Base-by-base conservation (phyloP, 1,139 yeast species). In the Blastobotrys ciferrii region DNA sequence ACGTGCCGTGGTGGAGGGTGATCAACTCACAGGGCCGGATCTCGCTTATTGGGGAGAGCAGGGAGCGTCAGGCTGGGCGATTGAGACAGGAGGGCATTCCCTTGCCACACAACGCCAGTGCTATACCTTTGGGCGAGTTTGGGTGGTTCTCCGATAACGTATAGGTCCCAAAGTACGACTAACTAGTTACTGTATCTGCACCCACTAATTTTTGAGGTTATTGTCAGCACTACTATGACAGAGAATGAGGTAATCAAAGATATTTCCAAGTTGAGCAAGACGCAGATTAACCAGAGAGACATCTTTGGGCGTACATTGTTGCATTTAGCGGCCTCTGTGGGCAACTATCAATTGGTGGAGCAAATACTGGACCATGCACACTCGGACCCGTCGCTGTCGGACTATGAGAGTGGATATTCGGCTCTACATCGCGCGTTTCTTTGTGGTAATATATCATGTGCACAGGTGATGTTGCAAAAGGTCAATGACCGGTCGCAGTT, bases 1-100 rank as follows among this genome's bases (percentile, higher is more conserved):
- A 68, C 7, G 76, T 84, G 7, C 94, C 95, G 1, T 86, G 95
- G 95, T 85, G 92, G 91, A 68, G 95, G 46, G 87, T 86, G 1
- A 68, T 86, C 15, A 76, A 77, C 43, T 71, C 85, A 14, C 68
- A 77, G 15, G 94, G 94, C 0, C 70, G 68, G 30, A 80, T 86
- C 2, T 77, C 89, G 7, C 50, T 50, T 33, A 50, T 51, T 12
- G 53, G 57, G 3, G 55, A 48, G n/a, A 75, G 78, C n/a, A 76
- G 74, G 39, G 60, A 65, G 25, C 58, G 60, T 14, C 94, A 85
- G 59, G 74, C 75, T 2, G 67, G 68, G 4, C 60, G 63, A 46
- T 64, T 84, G n/a, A 51, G 65, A 11, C 60, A 54, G 0, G 91
- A 84, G 64, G 78, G 78, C 0, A 72, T 82, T 0, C 67, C 49